Evolutionary conservation across 306 rosid species (phyloP), one percentile per base, ranked within the genome.

Genomic region (Herpetospermum pedunculosum): DNA sequence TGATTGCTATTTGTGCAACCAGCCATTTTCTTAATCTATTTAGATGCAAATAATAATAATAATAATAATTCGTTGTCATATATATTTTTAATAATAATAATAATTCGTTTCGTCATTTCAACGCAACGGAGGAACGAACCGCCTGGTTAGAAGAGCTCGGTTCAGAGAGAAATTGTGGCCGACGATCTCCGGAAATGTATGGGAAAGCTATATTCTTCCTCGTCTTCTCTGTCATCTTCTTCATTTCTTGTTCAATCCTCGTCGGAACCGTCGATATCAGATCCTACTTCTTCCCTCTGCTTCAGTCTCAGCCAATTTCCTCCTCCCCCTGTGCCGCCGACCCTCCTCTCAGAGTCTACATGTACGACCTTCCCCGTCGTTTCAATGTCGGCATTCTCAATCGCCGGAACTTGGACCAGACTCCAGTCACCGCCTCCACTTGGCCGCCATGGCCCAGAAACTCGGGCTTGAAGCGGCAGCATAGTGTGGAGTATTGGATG

Each of bases 401-500:
- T 60, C 96, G 81, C 79, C 85, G 78, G 65, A 84, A n/a, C 76
- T 2, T 34, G 38, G 77, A n/a, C 30, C 84, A 87, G 62, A 38
- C 83, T 30, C 87, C 99, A 12, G 96, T 87, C 9, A 88, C 92
- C 35, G 84, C 41, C 65, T 15, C 1, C 12, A 80, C 83, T 3
- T 94, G 86, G 84, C 92, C 96, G 26, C 67, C 79, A 7, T 94
- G 99, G 99, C 99, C 97, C 6, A 70, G n/a, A 2, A 87, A 89
- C 58, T 91, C 88, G 48, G 99, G 97, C 18, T 79, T 94, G 57
- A 94, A 83, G 84, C 88, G 69, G 86, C 97, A 91, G 86, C 97
- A 91, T 70, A 94, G 97, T 72, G 90, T 89, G 5, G 99, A 91
- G 92, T 94, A 85, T 70, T 94, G 99, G 99, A 89, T 94, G 96